Percentiles rank a stretch among this genome's conserved stretches.
These are phyloP conservation scores for Xylariaceae sp. DNA, from an alignment of 2,329 filamentous ascomycete species.

Conservation along the genomic window DNA sequence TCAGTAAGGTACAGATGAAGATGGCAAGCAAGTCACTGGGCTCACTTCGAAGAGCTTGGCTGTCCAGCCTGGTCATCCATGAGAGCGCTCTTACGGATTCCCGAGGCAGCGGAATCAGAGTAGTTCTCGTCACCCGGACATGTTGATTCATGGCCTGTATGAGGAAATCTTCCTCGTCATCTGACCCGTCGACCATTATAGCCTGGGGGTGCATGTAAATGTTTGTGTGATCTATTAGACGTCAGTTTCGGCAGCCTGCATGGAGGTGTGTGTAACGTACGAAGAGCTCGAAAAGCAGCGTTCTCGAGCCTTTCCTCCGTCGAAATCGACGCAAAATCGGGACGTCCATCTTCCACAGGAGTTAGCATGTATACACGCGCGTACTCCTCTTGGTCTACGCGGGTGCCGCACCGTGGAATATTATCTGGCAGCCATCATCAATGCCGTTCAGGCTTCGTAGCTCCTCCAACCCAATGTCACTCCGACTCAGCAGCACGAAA, in stretches of 20 bases:
- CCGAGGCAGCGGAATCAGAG: constrained; percentile 68
- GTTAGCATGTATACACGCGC: constrained; percentile 11
- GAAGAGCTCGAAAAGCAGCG: constrained; percentile 56
- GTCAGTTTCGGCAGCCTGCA: constrained; percentile 9
- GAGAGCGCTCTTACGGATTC: constrained; percentile 54
- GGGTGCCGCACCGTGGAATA: constrained; percentile 41
- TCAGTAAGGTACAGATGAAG: constrained; percentile 11
- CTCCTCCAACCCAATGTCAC: constrained; percentile 59
- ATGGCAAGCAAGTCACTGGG: no score
- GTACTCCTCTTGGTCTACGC: constrained; percentile 5
- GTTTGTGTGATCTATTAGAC: constrained; percentile 53
- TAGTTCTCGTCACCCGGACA: constrained; percentile 40
- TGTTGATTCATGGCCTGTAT: constrained; percentile 50
- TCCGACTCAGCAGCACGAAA: constrained; percentile 69
- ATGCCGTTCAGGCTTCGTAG: constrained; percentile 74
- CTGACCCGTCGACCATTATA: constrained; percentile 62
- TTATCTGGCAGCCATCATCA: constrained; percentile 59
- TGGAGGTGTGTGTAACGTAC: constrained; percentile 29
- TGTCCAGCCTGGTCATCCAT: constrained; percentile 76
- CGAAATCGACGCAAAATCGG: constrained; percentile 64
- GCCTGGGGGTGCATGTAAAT: constrained; percentile 71
- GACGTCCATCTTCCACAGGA: constrained; percentile 57
- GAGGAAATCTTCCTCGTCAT: constrained; percentile 63
- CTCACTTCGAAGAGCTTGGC: constrained; percentile 57
- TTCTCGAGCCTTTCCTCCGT: constrained; percentile 61